A percentile compares a stretch with the other conserved stretches of the same genome.
phyloP scores from a whole-genome alignment of 768 basidiomycete species.

The Termitomyces sp. region DNA sequence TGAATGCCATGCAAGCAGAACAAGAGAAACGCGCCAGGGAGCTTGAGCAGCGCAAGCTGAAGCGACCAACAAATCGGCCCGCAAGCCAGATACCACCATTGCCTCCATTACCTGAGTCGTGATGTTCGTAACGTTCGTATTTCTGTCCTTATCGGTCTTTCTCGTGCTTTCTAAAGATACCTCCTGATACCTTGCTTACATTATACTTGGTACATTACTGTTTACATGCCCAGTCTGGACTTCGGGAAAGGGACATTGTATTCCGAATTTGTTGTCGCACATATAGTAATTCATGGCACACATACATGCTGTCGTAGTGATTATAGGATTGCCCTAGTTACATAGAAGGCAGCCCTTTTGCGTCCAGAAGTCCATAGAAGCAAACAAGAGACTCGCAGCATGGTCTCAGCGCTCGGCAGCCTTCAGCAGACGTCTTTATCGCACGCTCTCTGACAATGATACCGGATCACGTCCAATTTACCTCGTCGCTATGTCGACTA shows the following conservation, averaged over 20 bases:
- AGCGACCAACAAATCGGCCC: slow-evolving; percentile 39
- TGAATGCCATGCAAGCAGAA: slow-evolving; percentile 79
- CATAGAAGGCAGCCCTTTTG: background rate
- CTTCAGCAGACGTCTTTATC: background rate
- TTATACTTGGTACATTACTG: slow-evolving; percentile 1
- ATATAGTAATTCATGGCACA: slow-evolving; percentile 2
- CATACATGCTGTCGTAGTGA: background rate
- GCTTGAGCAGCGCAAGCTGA: slow-evolving; percentile 53
- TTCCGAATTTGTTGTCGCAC: slow-evolving; percentile 9
- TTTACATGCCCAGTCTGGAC: slow-evolving; percentile 6
- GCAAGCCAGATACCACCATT: slow-evolving; percentile 33
- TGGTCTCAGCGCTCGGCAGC: no score
- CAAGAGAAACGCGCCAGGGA: slow-evolving; percentile 72
- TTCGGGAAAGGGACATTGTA: slow-evolving; percentile 17
- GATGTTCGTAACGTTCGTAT: slow-evolving; percentile 2
- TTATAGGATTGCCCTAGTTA: background rate
- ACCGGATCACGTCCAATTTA: background rate
- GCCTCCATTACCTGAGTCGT: slow-evolving; percentile 31
- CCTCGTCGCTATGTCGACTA: slow-evolving; percentile 1
- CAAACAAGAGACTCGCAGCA: no score
- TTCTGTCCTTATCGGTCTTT: background rate
- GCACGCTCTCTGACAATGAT: background rate
- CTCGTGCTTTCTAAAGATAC: slow-evolving; percentile 12
- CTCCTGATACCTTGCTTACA: slow-evolving; percentile 4
- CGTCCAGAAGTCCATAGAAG: background rate